These are phyloP conservation scores for Pogostemon cablin DNA, from an alignment of 257 asterid species.

Conservation along the genomic window DNA sequence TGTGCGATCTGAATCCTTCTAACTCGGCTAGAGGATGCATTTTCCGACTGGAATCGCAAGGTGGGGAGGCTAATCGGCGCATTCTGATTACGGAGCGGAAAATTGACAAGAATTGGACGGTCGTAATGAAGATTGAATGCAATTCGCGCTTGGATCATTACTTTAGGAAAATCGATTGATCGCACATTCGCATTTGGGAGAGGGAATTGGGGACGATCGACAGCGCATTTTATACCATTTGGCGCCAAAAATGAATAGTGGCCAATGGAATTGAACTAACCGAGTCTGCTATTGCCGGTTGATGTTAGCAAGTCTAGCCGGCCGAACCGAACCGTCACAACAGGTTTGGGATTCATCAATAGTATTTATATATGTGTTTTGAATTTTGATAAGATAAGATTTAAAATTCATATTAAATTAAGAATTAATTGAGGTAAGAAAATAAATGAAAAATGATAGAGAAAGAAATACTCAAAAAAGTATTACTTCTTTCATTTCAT, in stretches of 20 bases:
- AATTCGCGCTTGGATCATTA: slow-evolving; percentile 36
- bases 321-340: not conserved
- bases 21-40: slow-evolving; percentile 26
- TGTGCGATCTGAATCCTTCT: slow-evolving; percentile 25
- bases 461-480: no score
- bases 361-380: no score
- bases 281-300: slow-evolving; percentile 34
- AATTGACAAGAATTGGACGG: slow-evolving; percentile 2
- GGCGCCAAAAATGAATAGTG: slow-evolving; percentile 34
- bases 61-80: slow-evolving; percentile 24
- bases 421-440: no score
- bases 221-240: slow-evolving; percentile 23
- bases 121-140: slow-evolving; percentile 23
- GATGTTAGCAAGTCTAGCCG: not conserved
- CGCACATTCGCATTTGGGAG: not conserved
- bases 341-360: not conserved
- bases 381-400: no score
- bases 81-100: slow-evolving; percentile 13
- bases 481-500: no score
- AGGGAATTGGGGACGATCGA: not conserved
- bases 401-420: no score
- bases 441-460: no score
- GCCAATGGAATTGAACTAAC: slow-evolving; percentile 16
- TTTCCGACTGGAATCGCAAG: slow-evolving; percentile 21
- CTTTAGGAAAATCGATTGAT: not conserved